Evolutionary conservation across 1,284 basidiomycete genomes (phyloP), one percentile per base, ranked within the genome.

Genomic region (Mrakiaceae sp.): DNA sequence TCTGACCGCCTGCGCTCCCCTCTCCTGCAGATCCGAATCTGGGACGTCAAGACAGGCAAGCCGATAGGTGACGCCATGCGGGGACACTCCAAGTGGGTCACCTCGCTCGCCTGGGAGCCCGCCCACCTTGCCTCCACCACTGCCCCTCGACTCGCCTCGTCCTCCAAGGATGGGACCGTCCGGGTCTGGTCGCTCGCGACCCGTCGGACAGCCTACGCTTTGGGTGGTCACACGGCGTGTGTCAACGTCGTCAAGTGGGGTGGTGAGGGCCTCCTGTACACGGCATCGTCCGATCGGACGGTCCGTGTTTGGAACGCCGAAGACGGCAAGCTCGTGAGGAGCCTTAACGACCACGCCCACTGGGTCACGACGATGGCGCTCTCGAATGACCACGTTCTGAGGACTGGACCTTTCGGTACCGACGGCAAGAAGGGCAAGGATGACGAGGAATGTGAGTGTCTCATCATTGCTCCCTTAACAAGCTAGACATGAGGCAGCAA

Each of bases 171-270:
- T 72, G 88, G 87, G 12, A 97, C 93, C 0, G 92, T 98, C 39
- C 85, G 91, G 7, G 84, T 98, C 16, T 99, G 95, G 95, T 87
- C 88, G 49, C 83, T 87, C 0, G 77, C 81, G 1, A 86, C 84
- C 0, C 82, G 90, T 46, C 80, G 82, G 65, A 79, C 87, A 53
- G 88, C 93, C 67, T 97, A 89, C 71, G 84, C 90, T 0, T 83
- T 99, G 0, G 90, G 94, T 3, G 92, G 94, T 11, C 95, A 98
- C 74, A 88, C 89, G 0, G 93, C 92, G 3, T 88, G 87, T 69
- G 94, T 98, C 42, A 98, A 98, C 70, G 87, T 90, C 44, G 91
- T 98, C 9, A 84, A 90, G 68, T 98, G 96, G 95, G 94, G 92
- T 62, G 95, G 91, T 14, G 85, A 85, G 71, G 90, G 89, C 5